phyloP scores from a whole-genome alignment of 768 basidiomycete species.

The Grammothele lineata region DNA sequence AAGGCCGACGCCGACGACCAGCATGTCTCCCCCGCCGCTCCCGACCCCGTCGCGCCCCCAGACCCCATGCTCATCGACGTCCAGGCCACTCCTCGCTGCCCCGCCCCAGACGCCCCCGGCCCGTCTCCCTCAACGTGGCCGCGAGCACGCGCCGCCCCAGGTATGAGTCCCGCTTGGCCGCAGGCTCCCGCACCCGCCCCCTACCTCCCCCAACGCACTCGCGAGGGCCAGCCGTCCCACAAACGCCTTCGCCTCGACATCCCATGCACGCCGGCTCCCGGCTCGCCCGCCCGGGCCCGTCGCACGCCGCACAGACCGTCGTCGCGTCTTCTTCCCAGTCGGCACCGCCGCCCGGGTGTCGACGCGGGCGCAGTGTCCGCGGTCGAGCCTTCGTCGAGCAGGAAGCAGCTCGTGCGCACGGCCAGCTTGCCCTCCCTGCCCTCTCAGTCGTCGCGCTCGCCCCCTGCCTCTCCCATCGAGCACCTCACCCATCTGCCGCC shows the following conservation, averaged over 20 bases:
- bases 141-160: slow-evolving; percentile 19
- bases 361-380: slow-evolving; percentile 28
- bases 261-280: slow-evolving; percentile 14
- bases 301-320: slow-evolving; percentile 17
- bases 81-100: slow-evolving; percentile 25
- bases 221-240: slow-evolving; percentile 22
- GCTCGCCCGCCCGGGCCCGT: slow-evolving; percentile 11
- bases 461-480: slow-evolving; percentile 35
- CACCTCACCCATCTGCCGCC: slow-evolving; percentile 33
- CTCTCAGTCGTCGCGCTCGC: slow-evolving; percentile 22
- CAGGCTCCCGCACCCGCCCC: slow-evolving; percentile 18
- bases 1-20: slow-evolving; percentile 54
- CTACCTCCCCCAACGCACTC: slow-evolving; percentile 22
- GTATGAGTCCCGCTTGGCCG: slow-evolving; percentile 12
- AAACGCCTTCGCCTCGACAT: slow-evolving; percentile 29
- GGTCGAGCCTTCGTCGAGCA: slow-evolving; percentile 22
- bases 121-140: slow-evolving; percentile 34
- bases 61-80: slow-evolving; percentile 35
- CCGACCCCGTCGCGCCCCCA: slow-evolving; percentile 20
- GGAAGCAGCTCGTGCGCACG: slow-evolving; percentile 16
- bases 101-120: slow-evolving; percentile 33
- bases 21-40: slow-evolving; percentile 3
- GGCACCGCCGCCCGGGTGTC: slow-evolving; percentile 28
- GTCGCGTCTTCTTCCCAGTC: slow-evolving; percentile 19
- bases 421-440: slow-evolving; percentile 13